phyloP scores from a whole-genome alignment of 1,284 basidiomycete genomes.

The Cutaneotrichosporon sp. region DNA sequence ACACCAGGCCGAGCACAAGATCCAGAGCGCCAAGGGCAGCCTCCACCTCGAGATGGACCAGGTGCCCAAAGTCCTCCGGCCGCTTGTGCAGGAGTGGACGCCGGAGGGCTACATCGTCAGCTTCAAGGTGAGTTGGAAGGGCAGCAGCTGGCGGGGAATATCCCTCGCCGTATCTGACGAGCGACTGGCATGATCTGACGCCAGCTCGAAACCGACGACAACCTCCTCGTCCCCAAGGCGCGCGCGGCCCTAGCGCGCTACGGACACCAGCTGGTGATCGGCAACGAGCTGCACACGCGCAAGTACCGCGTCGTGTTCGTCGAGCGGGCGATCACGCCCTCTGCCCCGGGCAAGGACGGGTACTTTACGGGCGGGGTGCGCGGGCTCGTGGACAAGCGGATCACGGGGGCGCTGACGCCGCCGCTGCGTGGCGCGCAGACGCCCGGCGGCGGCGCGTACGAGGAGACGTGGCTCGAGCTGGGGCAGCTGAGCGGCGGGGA shows the following conservation, averaged over 20 bases:
- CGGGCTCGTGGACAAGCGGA: conserved; percentile 11
- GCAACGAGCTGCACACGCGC: conserved; percentile 84
- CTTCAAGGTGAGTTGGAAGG: conserved; percentile 89
- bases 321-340: conserved; percentile 34
- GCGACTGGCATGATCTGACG: no score
- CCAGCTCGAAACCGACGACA: conserved; percentile 88
- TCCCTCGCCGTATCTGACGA: no score
- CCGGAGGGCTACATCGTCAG: conserved; percentile 89
- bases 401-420: conserved; percentile 15
- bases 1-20: conserved; percentile 90
- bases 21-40: conserved; percentile 92
- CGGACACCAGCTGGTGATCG: conserved; percentile 96
- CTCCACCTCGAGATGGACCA: conserved; percentile 97
- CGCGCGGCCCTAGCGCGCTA: conserved; percentile 84
- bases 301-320: conserved; percentile 94
- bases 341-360: neutral
- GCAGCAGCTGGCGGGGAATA: no score
- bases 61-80: conserved; percentile 92
- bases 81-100: conserved; percentile 91
- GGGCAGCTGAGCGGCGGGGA: conserved; percentile 54
- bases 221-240: conserved; percentile 87
- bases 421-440: conserved; percentile 31
- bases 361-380: conserved; percentile 8
- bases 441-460: conserved; percentile 47
- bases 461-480: conserved; percentile 74